Base-by-base conservation (phyloP, 345 rosid genomes). In the Rhodamnia rubescens region DNA sequence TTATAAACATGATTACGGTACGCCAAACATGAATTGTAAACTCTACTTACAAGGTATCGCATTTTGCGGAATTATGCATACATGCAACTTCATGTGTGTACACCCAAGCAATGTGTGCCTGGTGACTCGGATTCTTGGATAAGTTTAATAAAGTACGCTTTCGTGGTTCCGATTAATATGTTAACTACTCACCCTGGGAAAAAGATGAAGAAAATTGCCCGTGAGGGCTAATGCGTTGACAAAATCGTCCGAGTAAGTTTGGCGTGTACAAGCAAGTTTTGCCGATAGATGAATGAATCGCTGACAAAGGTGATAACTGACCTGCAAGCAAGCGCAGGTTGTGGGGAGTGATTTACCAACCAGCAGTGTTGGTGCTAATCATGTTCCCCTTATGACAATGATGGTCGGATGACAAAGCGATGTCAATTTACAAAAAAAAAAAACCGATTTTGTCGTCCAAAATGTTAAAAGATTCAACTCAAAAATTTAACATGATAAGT, bases 111-210 rank as follows among this genome's bases (percentile, higher is more conserved):
- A 29, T 32, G 36, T 1, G 6, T 1, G 1, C 12, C 1, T 64
- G 0, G 3, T 8, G 44, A 7, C 75, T 29, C 44, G 4, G 0
- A 0, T 64, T 29, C 29, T 2, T 32, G 1, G 5, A 8, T n/a
- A n/a, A n/a, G n/a, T n/a, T n/a, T n/a, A n/a, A n/a, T n/a, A n/a
- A n/a, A n/a, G n/a, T n/a, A n/a, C n/a, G n/a, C n/a, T n/a, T n/a
- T n/a, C n/a, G n/a, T n/a, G n/a, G n/a, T n/a, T 14, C 5, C 74
- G 7, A 36, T 36, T 36, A 36, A 36, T 36, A 36, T 47, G 50
- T 47, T n/a, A 47, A 47, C 50, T 47, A 8, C 11, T 8, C 50
- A 47, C 50, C 50, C 11, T 8, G 9, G 50, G 1, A 47, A 47
- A 52, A 52, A 29, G 11, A 64, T 61, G 42, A 29, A 61, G 74